These are phyloP conservation scores for Cichorium intybus DNA, from an alignment of 140 eudicot species.

Conservation along the genomic window DNA sequence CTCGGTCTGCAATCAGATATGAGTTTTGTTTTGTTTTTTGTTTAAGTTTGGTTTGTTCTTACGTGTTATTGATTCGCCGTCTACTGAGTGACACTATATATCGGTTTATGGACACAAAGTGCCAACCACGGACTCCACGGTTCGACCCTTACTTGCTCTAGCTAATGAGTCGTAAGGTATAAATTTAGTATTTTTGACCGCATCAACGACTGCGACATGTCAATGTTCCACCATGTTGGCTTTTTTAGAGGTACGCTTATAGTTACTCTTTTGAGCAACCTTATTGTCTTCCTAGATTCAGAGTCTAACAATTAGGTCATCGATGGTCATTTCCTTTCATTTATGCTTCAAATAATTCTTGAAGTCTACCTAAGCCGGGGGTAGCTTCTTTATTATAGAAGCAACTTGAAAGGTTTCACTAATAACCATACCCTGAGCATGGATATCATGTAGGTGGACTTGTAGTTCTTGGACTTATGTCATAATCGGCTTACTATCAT, in stretches of 20 bases:
- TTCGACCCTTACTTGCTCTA: no score
- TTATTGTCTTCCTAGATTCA: slow-evolving; percentile 2
- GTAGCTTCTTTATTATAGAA: slow-evolving; percentile 4
- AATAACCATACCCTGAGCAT: not conserved
- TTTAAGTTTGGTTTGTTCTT: no score
- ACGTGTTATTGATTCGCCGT: no score
- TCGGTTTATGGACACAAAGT: no score
- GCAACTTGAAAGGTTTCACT: slow-evolving; percentile 3
- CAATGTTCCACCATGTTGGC: slow-evolving; percentile 2
- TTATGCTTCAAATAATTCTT: slow-evolving; percentile 7
- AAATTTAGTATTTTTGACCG: no score
- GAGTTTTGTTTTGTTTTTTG: no score
- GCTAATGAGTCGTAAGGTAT: no score
- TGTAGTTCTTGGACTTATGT: slow-evolving; percentile 2
- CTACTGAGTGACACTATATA: no score
- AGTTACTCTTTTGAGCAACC: not conserved
- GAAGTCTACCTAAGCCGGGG: slow-evolving; percentile 6
- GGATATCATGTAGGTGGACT: not conserved
- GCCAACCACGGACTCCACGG: no score
- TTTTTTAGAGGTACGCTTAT: not conserved
- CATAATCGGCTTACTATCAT: not conserved
- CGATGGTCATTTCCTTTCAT: not conserved
- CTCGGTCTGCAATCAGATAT: no score
- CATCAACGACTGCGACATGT: no score
- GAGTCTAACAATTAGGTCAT: no score